Conservation (phyloP, 1,284 basidiomycete genomes). For the Coniferiporia sulphurascens region DNA sequence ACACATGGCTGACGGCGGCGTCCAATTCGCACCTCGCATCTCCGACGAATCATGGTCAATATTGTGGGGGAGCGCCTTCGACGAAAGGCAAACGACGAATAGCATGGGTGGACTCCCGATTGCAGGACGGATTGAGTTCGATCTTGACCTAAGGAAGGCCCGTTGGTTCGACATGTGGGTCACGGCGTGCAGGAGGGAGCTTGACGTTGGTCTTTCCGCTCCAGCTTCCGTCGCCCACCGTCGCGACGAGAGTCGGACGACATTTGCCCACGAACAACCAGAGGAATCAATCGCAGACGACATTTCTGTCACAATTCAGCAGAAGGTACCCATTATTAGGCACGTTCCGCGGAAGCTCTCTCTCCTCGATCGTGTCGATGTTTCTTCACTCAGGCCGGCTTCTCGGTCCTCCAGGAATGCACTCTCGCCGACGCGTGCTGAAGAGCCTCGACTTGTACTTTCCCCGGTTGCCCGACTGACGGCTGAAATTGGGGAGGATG, state of each 20-base stretch:
- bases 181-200: constrained; percentile 42
- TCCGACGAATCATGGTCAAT: constrained; percentile 73
- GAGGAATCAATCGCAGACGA: constrained; percentile 36
- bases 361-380: constrained; percentile 58
- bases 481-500: constrained; percentile 34
- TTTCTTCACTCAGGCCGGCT: constrained; percentile 33
- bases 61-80: constrained; percentile 57
- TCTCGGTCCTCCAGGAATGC: constrained; percentile 25
- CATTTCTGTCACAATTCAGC: constrained; percentile 28
- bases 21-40: constrained; percentile 59
- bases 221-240: constrained; percentile 41
- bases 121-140: constrained; percentile 70
- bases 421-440: constrained; percentile 28
- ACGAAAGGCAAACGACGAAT: constrained; percentile 38
- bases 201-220: constrained; percentile 39
- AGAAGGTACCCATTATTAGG: constrained; percentile 25
- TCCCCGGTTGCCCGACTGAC: constrained; percentile 52
- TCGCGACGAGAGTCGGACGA: constrained; percentile 50
- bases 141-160: constrained; percentile 66
- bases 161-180: constrained; percentile 72
- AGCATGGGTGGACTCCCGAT: constrained; percentile 46
- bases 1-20: constrained; percentile 44
- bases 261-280: constrained; percentile 39
- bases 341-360: constrained; percentile 64
- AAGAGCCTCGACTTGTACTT: constrained; percentile 34